Conservation (phyloP, 2,329 filamentous ascomycete species). For the Monilinia laxa region DNA sequence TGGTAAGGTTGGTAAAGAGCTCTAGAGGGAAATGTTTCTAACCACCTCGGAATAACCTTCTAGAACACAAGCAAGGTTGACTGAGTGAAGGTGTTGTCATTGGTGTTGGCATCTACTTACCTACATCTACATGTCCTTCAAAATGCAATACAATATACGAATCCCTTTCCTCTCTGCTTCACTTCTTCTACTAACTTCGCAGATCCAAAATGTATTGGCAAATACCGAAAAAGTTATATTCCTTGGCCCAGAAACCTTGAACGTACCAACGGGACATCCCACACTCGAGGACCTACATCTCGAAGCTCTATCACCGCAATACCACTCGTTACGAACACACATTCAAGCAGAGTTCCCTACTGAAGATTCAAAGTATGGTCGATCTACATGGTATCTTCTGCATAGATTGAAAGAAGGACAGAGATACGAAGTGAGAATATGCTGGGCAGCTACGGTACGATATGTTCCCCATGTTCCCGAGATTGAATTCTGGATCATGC, state of each 20-base stretch:
- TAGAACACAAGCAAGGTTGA: not conserved
- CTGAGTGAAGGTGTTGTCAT: too few species aligned
- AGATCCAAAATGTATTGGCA: constrained; percentile 47
- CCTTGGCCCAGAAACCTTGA: constrained; percentile 61
- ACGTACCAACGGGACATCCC: constrained; percentile 55
- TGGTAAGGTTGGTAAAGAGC: too few species aligned
- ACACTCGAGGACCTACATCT: constrained; percentile 62
- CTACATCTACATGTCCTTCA: not conserved
- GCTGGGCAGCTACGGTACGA: constrained; percentile 89
- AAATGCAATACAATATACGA: not conserved
- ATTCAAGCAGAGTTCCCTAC: constrained; percentile 69
- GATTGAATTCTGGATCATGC: constrained; percentile 12
- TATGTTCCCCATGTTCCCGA: not conserved
- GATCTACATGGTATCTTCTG: constrained; percentile 76
- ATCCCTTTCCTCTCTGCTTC: constrained; percentile 24
- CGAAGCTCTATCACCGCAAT: constrained; percentile 59
- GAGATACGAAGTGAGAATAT: constrained; percentile 87
- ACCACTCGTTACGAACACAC: constrained; percentile 58
- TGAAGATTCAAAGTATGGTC: constrained; percentile 52
- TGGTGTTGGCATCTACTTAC: too few species aligned
- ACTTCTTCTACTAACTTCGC: constrained; percentile 30
- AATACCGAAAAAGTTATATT: constrained; percentile 95
- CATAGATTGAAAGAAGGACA: constrained; percentile 66
- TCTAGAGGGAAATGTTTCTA: too few species aligned
- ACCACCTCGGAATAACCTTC: not conserved